phyloP scores from a whole-genome alignment of 306 rosid species.

The Fagus sylvatica region DNA sequence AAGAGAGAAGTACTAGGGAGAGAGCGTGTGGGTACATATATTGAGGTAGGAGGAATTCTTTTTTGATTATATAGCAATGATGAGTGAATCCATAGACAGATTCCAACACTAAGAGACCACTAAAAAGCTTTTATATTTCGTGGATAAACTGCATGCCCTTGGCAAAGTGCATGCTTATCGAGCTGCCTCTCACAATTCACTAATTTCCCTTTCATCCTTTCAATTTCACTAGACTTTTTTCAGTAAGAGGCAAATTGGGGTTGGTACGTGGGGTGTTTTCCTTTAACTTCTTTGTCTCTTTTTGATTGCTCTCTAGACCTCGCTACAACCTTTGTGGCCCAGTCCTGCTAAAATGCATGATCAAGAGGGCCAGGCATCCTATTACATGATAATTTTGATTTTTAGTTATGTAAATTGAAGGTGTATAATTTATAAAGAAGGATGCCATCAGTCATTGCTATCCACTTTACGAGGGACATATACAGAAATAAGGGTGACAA shows the following conservation, averaged over 20 bases:
- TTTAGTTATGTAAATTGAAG: too few species aligned
- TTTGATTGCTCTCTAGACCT: too few species aligned
- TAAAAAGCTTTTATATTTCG: not conserved
- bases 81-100: conserved; percentile 37
- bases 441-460: too few species aligned
- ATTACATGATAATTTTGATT: too few species aligned
- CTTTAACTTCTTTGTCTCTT: not conserved
- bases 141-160: conserved; percentile 13
- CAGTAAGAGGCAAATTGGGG: conserved; percentile 32
- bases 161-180: not conserved
- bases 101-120: conserved; percentile 13
- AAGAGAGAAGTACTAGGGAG: not conserved
- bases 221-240: conserved; percentile 45
- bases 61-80: conserved; percentile 44
- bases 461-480: too few species aligned
- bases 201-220: conserved; percentile 13
- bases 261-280: conserved; percentile 14
- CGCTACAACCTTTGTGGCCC: too few species aligned
- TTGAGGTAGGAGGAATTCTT: conserved; percentile 33
- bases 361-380: too few species aligned
- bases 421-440: too few species aligned
- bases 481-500: too few species aligned
- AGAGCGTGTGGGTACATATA: conserved; percentile 25
- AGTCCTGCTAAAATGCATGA: too few species aligned
- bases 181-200: conserved; percentile 17